A percentile compares a stretch with the other conserved stretches of the same genome.
Evolutionary conservation across 306 rosid genomes (phyloP).

Genomic region (Vachellia pachyceras): DNA sequence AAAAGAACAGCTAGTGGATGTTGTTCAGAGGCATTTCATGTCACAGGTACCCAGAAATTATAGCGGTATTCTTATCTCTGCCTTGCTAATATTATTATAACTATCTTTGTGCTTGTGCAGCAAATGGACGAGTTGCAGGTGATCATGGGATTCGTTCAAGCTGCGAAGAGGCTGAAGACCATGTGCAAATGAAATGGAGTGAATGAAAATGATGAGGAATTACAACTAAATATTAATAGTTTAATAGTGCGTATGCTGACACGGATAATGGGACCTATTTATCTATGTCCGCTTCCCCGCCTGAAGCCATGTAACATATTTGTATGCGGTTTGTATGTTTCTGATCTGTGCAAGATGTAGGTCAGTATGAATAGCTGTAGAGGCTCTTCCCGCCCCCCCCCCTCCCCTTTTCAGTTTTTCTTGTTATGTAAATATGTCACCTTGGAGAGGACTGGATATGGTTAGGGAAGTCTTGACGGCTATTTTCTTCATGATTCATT

Average conservation of each 20-base stretch:
- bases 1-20: conserved; percentile 82
- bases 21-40: conserved; percentile 96
- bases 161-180: conserved; percentile 87
- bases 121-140: conserved; percentile 99
- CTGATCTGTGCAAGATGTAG: conserved; percentile 53
- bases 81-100: background rate
- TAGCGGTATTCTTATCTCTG: background rate
- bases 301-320: conserved; percentile 53
- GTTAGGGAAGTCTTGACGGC: conserved; percentile 43
- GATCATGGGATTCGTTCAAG: conserved; percentile 87
- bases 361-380: no score
- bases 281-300: conserved; percentile 54
- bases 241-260: conserved; percentile 64
- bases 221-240: conserved; percentile 24
- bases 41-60: conserved; percentile 66
- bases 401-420: background rate
- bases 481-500: conserved; percentile 48
- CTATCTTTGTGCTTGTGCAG: conserved; percentile 49
- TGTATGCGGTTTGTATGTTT: conserved; percentile 44
- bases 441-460: conserved; percentile 45
- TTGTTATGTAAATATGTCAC: conserved; percentile 65
- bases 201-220: conserved; percentile 5
- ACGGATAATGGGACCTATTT: conserved; percentile 47
- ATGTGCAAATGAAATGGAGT: conserved; percentile 68
- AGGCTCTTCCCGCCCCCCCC: no score